A percentile compares a stretch with the other conserved stretches of the same genome.
phyloP scores from a whole-genome alignment of 257 asterid genomes.

The Marsdenia floribunda region DNA sequence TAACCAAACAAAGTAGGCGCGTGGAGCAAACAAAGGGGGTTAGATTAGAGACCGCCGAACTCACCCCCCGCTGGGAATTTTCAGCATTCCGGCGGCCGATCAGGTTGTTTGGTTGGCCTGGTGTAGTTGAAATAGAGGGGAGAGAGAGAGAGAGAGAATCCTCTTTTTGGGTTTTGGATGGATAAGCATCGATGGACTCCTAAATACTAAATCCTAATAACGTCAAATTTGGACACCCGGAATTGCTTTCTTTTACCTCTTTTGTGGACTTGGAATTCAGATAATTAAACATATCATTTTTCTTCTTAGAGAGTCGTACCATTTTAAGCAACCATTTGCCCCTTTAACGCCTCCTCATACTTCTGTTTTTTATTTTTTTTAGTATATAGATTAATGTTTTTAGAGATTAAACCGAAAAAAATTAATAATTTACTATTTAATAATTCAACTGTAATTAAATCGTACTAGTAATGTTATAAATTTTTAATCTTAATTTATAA shows the following conservation, averaged over 20 bases:
- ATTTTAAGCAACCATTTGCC: not conserved
- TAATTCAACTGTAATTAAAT: no score
- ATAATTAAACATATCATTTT: not conserved
- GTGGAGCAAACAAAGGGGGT: not conserved
- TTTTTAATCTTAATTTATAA: no score
- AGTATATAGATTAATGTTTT: no score
- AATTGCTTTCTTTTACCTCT: not conserved
- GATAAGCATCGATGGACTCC: not conserved
- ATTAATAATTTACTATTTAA: no score
- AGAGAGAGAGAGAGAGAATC: no score
- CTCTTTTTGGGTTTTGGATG: not conserved
- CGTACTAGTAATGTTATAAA: no score
- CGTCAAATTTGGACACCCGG: not conserved
- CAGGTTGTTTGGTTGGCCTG: not conserved
- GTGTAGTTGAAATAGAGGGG: not conserved
- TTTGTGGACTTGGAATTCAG: not conserved
- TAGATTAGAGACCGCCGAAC: not conserved
- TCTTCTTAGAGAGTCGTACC: not conserved
- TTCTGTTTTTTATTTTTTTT: not conserved
- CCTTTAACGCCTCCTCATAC: not conserved
- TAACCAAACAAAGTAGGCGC: not conserved
- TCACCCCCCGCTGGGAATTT: not conserved
- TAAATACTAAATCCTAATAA: no score
- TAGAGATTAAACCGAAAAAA: no score
- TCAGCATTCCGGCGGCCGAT: not conserved